These are phyloP conservation scores for Trichocomaceae sp. DNA, from an alignment of 2,329 filamentous ascomycete genomes.

Conservation along the genomic window DNA sequence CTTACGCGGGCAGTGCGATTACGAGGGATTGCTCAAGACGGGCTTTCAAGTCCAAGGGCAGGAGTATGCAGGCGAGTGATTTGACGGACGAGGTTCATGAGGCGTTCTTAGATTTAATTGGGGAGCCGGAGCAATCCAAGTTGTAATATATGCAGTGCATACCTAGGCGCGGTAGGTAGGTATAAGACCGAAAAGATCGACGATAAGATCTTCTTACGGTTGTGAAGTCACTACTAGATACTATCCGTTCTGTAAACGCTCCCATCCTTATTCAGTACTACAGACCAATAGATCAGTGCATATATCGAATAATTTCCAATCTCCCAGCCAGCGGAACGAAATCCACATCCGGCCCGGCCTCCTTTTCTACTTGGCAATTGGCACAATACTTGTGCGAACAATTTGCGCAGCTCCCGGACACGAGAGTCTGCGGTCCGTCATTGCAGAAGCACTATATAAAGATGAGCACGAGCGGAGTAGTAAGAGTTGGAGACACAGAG, in stretches of 20 bases:
- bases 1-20: constrained; percentile 78
- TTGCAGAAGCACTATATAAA: not conserved
- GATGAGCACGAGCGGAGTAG: not conserved
- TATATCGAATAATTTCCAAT: too few relatives aligned
- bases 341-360: not conserved
- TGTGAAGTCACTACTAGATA: not conserved
- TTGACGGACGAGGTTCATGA: constrained; percentile 82
- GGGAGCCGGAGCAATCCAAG: constrained; percentile 53
- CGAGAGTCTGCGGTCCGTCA: not conserved
- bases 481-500: too few relatives aligned
- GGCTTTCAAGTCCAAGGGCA: constrained; percentile 77
- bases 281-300: not conserved
- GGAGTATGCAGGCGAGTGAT: constrained; percentile 87
- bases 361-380: not conserved
- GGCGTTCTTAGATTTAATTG: constrained; percentile 74
- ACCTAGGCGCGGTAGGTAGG: too few relatives aligned
- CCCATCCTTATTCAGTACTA: not conserved
- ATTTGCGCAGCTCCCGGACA: not conserved
- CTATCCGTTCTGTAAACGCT: not conserved
- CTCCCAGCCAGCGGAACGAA: not conserved
- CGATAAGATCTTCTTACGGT: too few relatives aligned
- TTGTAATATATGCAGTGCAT: constrained; percentile 13
- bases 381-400: not conserved
- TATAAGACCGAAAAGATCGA: too few relatives aligned
- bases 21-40: constrained; percentile 85